These are phyloP conservation scores for Corymbia maculata DNA, from an alignment of 345 rosid species.

Conservation along the genomic window DNA sequence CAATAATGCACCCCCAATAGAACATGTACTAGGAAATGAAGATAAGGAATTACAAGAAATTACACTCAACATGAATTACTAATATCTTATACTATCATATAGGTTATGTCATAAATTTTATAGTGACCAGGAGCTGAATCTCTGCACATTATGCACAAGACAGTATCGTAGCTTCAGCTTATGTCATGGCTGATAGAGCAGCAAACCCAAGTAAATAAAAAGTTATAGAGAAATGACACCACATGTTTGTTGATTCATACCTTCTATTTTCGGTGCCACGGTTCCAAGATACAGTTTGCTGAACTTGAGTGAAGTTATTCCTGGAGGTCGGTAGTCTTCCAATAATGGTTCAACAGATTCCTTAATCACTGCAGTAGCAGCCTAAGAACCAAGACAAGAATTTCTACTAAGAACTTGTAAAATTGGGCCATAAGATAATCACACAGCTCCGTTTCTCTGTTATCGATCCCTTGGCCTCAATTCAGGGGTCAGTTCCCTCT, in stretches of 20 bases:
- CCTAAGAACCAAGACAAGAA: conserved; percentile 37
- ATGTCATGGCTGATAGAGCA: not conserved
- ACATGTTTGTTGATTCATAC: conserved; percentile 18
- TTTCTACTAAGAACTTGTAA: not conserved
- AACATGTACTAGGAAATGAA: not conserved
- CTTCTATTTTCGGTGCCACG: conserved; percentile 98
- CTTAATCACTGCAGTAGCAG: conserved; percentile 77
- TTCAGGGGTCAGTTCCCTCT: not conserved
- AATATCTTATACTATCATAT: not conserved
- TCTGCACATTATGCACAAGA: not conserved
- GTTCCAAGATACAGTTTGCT: conserved; percentile 79
- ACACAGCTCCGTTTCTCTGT: not conserved
- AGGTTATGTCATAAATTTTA: not conserved
- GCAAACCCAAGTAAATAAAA: not conserved
- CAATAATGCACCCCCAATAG: not conserved
- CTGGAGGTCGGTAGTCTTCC: conserved; percentile 93
- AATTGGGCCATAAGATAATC: not conserved
- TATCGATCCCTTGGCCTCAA: not conserved
- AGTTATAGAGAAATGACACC: not conserved
- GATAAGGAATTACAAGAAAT: not conserved
- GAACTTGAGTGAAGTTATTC: conserved; percentile 86
- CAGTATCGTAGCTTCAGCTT: not conserved
- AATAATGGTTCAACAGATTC: conserved; percentile 96
- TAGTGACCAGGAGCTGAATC: not conserved
- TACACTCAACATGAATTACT: not conserved